Evolutionary conservation across 2,329 filamentous ascomycete genomes (phyloP).

Genomic region (Dactylonectria estremocensis): DNA sequence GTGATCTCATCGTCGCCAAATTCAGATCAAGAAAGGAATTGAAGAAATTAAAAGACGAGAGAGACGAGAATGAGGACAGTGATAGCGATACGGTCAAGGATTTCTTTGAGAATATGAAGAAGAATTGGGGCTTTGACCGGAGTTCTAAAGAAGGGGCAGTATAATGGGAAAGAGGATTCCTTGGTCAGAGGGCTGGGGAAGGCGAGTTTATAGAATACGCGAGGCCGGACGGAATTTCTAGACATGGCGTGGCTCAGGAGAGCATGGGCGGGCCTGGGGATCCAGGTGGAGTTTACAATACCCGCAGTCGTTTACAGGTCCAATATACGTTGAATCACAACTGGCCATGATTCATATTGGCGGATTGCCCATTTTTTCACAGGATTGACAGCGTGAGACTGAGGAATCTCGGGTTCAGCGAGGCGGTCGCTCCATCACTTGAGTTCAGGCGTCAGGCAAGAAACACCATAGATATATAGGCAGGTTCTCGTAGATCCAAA

Average conservation of each 20-base stretch:
- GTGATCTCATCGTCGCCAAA: conserved; percentile 40
- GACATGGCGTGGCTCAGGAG: neutral
- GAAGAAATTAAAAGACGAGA: conserved; percentile 30
- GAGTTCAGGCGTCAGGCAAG: too few relatives aligned
- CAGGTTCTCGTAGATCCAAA: too few relatives aligned
- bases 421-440: too few relatives aligned
- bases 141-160: neutral
- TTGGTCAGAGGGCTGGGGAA: neutral
- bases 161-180: neutral
- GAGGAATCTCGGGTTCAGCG: too few relatives aligned
- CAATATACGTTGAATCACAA: neutral
- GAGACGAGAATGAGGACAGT: conserved; percentile 33
- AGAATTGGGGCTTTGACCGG: neutral
- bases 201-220: neutral
- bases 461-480: too few relatives aligned
- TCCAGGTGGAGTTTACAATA: neutral
- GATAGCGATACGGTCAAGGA: conserved; percentile 37
- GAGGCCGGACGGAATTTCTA: neutral
- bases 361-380: too few relatives aligned
- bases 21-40: conserved; percentile 35
- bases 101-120: conserved; percentile 36
- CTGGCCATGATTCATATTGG: too few relatives aligned
- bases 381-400: neutral
- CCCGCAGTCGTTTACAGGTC: neutral
- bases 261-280: neutral